Percentiles rank a stretch among this genome's conserved stretches.
These are phyloP conservation scores for Cyphellophora attinorum DNA, from an alignment of 2,329 filamentous ascomycete genomes.

Conservation along the genomic window DNA sequence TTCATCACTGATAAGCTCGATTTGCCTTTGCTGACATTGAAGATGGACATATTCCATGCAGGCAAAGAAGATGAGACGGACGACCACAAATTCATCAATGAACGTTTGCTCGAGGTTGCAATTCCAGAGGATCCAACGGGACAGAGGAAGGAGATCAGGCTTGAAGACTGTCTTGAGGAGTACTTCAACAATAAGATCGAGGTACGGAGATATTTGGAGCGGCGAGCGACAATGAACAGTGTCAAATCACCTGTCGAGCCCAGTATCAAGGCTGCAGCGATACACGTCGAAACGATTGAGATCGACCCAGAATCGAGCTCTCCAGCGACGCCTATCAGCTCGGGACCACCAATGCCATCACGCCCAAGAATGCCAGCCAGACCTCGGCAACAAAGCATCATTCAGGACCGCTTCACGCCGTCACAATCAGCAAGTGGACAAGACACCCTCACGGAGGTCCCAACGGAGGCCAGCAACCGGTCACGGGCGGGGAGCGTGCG, in stretches of 20 bases:
- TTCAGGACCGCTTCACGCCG: constrained; percentile 34
- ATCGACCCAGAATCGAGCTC: constrained; percentile 22
- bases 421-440: constrained; percentile 33
- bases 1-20: constrained; percentile 89
- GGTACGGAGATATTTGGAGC: constrained; percentile 65
- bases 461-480: constrained; percentile 22
- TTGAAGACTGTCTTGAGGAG: constrained; percentile 85
- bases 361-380: constrained; percentile 11
- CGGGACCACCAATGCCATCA: constrained; percentile 22
- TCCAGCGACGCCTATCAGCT: constrained; percentile 23
- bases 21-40: constrained; percentile 75
- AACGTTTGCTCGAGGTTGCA: constrained; percentile 80
- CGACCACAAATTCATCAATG: constrained; percentile 91
- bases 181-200: constrained; percentile 95
- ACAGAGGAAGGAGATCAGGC: constrained; percentile 56
- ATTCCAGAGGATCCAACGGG: constrained; percentile 59
- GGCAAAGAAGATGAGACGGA: constrained; percentile 73
- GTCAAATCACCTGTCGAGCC: constrained; percentile 19
- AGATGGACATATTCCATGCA: constrained; percentile 90
- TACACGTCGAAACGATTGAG: constrained; percentile 35
- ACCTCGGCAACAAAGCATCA: constrained; percentile 30
- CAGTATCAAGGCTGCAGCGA: constrained; percentile 28
- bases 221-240: constrained; percentile 48
- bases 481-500: constrained; percentile 34
- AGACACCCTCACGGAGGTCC: constrained; percentile 22